phyloP scores from a whole-genome alignment of 805 yeast species.

The Candida berthetii region DNA sequence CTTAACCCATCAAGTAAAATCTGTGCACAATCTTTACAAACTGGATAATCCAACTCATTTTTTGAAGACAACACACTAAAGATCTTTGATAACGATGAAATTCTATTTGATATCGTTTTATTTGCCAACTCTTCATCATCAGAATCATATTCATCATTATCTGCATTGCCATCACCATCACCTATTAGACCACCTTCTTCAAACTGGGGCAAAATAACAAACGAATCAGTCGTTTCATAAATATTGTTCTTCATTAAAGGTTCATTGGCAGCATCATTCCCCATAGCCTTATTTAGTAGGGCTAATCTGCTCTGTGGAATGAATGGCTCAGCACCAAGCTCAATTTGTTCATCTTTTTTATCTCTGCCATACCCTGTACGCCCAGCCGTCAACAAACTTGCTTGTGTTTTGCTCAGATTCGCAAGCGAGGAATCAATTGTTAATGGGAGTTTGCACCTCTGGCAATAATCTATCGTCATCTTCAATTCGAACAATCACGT shows the following conservation, averaged over 20 bases:
- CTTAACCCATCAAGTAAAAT: conserved; percentile 58
- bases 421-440: conserved; percentile 48
- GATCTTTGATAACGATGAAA: conserved; percentile 52
- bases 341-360: conserved; percentile 2
- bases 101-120: conserved; percentile 35
- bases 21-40: conserved; percentile 82
- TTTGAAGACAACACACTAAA: conserved; percentile 69
- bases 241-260: conserved; percentile 7
- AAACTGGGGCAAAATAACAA: conserved; percentile 21
- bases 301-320: conserved; percentile 15
- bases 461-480: conserved; percentile 36
- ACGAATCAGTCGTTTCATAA: conserved; percentile 14
- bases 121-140: conserved; percentile 17
- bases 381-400: conserved; percentile 40
- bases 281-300: conserved; percentile 7
- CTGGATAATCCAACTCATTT: conserved; percentile 77
- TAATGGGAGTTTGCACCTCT: conserved; percentile 55
- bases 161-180: conserved; percentile 11
- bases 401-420: conserved; percentile 48
- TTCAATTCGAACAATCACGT: not conserved
- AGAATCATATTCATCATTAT: conserved; percentile 23
- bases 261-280: not conserved
- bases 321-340: conserved; percentile 17
- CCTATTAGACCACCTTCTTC: conserved; percentile 11
- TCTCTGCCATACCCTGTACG: conserved; percentile 16